phyloP scores from a whole-genome alignment of 495 filamentous ascomycete genomes.

The Neurospora sp. region DNA sequence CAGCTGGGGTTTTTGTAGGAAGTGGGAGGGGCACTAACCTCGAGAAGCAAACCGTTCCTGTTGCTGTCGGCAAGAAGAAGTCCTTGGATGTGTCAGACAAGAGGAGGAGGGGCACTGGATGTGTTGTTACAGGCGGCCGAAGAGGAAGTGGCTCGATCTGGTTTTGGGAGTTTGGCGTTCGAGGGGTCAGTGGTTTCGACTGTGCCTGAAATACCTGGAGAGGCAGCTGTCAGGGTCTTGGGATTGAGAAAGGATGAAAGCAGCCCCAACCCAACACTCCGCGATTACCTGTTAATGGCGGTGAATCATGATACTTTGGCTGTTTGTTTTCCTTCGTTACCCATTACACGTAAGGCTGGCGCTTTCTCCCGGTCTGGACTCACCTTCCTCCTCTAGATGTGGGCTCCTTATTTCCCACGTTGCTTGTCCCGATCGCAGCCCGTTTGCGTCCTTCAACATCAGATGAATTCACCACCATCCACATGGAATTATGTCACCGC shows the following conservation, averaged over 20 bases:
- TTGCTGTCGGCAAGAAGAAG: background rate
- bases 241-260: background rate
- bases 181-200: no score
- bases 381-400: background rate
- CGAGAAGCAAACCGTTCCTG: background rate
- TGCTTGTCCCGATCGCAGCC: background rate
- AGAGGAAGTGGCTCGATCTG: background rate
- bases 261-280: background rate
- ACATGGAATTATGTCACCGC: background rate
- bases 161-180: background rate
- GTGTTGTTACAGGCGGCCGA: background rate
- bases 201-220: constrained; percentile 4
- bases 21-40: background rate
- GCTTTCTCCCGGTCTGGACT: background rate
- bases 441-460: background rate
- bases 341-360: background rate
- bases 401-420: background rate
- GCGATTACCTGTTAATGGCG: background rate
- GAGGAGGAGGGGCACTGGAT: background rate
- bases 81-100: background rate
- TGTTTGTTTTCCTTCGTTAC: background rate
- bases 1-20: background rate
- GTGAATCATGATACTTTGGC: background rate
- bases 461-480: background rate
- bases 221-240: background rate